Conservation (phyloP, 1,139 yeast genomes). For the Taiozyma onychis region DNA sequence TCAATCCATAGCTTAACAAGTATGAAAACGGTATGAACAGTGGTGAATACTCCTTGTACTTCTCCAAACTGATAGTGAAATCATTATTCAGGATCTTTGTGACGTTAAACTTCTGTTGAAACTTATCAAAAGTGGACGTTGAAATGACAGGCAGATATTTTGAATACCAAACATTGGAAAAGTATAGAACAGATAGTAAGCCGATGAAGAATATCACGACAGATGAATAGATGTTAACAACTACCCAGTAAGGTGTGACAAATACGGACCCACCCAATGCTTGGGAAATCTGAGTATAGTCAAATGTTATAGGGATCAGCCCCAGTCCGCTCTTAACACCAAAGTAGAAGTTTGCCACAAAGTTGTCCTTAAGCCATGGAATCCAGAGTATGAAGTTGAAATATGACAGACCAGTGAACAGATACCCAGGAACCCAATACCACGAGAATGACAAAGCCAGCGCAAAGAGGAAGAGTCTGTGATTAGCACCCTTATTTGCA, state of each 20-base stretch:
- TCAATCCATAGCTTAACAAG: slow-evolving; percentile 34
- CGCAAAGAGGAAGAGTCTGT: slow-evolving; percentile 39
- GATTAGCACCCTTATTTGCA: slow-evolving; percentile 42
- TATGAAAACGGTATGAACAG: slow-evolving; percentile 35
- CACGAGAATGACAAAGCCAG: slow-evolving; percentile 39
- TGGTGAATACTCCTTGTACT: slow-evolving; percentile 32
- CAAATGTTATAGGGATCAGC: slow-evolving; percentile 44
- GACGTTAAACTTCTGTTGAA: slow-evolving; percentile 31
- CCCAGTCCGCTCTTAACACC: slow-evolving; percentile 51
- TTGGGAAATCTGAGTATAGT: slow-evolving; percentile 41
- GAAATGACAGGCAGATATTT: slow-evolving; percentile 37
- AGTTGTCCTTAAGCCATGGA: slow-evolving; percentile 27
- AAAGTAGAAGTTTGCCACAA: slow-evolving; percentile 44
- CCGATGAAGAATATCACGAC: slow-evolving; percentile 29
- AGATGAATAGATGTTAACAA: slow-evolving; percentile 30
- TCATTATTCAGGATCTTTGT: slow-evolving; percentile 32
- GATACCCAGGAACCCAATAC: slow-evolving; percentile 53
- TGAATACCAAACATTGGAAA: slow-evolving; percentile 35
- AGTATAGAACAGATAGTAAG: slow-evolving; percentile 30
- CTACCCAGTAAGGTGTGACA: slow-evolving; percentile 49
- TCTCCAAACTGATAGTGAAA: slow-evolving; percentile 25
- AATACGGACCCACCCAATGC: slow-evolving; percentile 37
- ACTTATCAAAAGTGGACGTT: slow-evolving; percentile 32
- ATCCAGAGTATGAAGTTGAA: slow-evolving; percentile 55
- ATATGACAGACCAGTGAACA: slow-evolving; percentile 44